Evolutionary conservation across 2,329 filamentous ascomycete species (phyloP).

Genomic region (Tolypocladium sp.): DNA sequence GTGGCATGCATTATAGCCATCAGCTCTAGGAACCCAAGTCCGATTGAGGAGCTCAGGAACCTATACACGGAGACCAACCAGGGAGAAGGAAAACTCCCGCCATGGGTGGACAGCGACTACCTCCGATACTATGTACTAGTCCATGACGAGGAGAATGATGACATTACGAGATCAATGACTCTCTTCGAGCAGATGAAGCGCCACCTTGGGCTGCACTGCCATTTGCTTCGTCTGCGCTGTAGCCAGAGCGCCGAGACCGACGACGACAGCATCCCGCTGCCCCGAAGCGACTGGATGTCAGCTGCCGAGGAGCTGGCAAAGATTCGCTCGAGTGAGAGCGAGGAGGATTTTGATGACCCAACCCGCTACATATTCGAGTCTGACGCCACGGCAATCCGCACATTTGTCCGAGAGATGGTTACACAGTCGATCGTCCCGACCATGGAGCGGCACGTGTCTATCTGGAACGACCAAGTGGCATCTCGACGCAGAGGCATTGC

Average conservation of each 20-base stretch:
- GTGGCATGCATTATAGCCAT: conserved; percentile 93
- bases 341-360: conserved; percentile 61
- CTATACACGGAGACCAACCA: conserved; percentile 80
- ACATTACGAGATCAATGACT: conserved; percentile 80
- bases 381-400: conserved; percentile 77
- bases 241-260: conserved; percentile 81
- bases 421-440: conserved; percentile 90
- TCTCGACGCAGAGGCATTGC: conserved; percentile 81
- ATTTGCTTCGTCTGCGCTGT: conserved; percentile 77
- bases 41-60: conserved; percentile 77
- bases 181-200: conserved; percentile 98
- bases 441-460: conserved; percentile 85
- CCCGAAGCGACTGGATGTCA: conserved; percentile 81
- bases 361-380: conserved; percentile 83
- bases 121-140: conserved; percentile 93
- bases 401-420: conserved; percentile 89
- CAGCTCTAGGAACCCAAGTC: conserved; percentile 74
- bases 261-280: conserved; percentile 78
- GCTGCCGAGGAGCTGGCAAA: conserved; percentile 75
- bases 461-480: conserved; percentile 97
- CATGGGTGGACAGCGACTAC: conserved; percentile 87
- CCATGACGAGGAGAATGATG: conserved; percentile 91
- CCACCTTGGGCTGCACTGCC: conserved; percentile 93
- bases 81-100: conserved; percentile 63
- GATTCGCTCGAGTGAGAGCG: conserved; percentile 57